phyloP scores from a whole-genome alignment of 768 basidiomycete genomes.

The Calocybe cyanea region DNA sequence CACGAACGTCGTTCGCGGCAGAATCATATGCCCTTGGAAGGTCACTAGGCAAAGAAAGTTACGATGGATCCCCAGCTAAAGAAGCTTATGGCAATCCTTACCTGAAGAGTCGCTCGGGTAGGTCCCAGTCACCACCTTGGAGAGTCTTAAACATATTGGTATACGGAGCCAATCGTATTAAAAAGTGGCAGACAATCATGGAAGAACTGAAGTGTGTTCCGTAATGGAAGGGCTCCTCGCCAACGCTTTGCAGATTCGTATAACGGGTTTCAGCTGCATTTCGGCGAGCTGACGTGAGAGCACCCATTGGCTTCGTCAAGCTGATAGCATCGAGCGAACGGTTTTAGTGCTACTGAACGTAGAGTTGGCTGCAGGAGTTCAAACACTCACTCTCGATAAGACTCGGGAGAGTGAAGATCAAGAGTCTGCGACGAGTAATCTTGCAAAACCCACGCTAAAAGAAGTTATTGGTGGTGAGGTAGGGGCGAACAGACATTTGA shows the following conservation, averaged over 20 bases:
- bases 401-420: conserved; percentile 56
- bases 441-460: conserved; percentile 79
- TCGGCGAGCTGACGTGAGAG: conserved; percentile 67
- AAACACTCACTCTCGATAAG: conserved; percentile 67
- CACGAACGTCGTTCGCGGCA: conserved; percentile 80
- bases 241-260: conserved; percentile 69
- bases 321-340: conserved; percentile 30
- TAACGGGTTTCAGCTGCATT: conserved; percentile 79
- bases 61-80: conserved; percentile 2
- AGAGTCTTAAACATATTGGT: conserved; percentile 95
- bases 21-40: conserved; percentile 80
- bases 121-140: conserved; percentile 92
- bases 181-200: conserved; percentile 94
- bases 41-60: conserved; percentile 43
- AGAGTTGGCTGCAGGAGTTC: not conserved
- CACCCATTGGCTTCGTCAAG: conserved; percentile 87
- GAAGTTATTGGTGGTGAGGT: not conserved
- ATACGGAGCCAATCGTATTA: conserved; percentile 86
- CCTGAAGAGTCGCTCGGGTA: conserved; percentile 85
- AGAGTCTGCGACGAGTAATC: conserved; percentile 76
- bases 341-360: not conserved
- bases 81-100: conserved; percentile 20
- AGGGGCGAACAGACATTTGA: not conserved
- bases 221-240: conserved; percentile 86
- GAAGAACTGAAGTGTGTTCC: conserved; percentile 96